These are phyloP conservation scores for Corylus americana DNA, from an alignment of 306 rosid genomes.

Conservation along the genomic window DNA sequence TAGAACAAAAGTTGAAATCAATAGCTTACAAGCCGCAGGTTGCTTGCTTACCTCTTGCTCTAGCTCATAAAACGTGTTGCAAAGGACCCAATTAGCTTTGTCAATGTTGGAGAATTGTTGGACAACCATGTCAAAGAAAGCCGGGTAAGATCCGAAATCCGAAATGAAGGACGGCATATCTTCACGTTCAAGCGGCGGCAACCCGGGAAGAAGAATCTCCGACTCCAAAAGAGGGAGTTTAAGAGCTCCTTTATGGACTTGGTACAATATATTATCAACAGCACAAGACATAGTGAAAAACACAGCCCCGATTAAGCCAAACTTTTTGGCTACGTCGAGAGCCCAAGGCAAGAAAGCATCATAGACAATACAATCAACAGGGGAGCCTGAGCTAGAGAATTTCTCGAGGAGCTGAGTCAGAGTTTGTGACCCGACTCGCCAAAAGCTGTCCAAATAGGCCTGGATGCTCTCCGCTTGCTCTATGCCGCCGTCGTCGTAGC, in stretches of 20 bases:
- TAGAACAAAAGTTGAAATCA: background rate
- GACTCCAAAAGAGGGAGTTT: slow-evolving; percentile 31
- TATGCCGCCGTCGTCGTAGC: slow-evolving; percentile 61
- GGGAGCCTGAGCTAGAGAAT: slow-evolving; percentile 24
- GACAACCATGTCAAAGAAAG: slow-evolving; percentile 48
- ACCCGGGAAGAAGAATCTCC: slow-evolving; percentile 39
- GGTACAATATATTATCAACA: slow-evolving; percentile 38
- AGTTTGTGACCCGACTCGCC: slow-evolving; percentile 39
- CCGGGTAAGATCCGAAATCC: slow-evolving; percentile 41
- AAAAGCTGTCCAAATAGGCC: slow-evolving; percentile 38
- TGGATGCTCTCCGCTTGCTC: slow-evolving; percentile 26
- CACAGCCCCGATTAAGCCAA: slow-evolving; percentile 39
- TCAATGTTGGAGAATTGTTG: slow-evolving; percentile 46
- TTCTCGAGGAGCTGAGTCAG: slow-evolving; percentile 44
- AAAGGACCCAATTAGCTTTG: slow-evolving; percentile 52
- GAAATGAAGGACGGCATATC: slow-evolving; percentile 56
- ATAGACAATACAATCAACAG: slow-evolving; percentile 46
- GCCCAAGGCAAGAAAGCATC: slow-evolving; percentile 54
- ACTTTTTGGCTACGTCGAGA: slow-evolving; percentile 51
- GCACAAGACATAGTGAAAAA: slow-evolving; percentile 58
- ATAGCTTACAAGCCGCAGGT: background rate
- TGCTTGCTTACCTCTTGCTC: slow-evolving; percentile 47
- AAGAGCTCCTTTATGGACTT: slow-evolving; percentile 36
- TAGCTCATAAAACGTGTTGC: slow-evolving; percentile 57
- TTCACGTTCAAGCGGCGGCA: slow-evolving; percentile 41